Base-by-base conservation (phyloP, 805 yeast species). In the Nadsonia fulvescens region DNA sequence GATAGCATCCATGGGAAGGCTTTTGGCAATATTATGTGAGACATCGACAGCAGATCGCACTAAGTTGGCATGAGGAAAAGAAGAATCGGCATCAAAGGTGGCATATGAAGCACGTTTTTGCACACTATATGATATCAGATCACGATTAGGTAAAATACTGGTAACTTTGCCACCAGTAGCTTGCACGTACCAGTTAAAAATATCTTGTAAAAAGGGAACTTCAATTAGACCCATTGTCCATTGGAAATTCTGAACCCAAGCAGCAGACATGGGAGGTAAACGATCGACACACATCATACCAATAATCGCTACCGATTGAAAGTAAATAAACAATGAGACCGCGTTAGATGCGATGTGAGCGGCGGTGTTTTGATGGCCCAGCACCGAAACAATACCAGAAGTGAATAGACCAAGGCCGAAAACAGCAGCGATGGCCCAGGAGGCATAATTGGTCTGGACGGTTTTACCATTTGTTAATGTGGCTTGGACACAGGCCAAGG, bases 301-400 rank as follows among this genome's bases (percentile, higher is more conserved):
- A 11, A 86, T 74, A 32, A 86, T 70, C 12, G 95, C 94, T 39
- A 89, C 60, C 31, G 77, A 69, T 57, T 89, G 99, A 66, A 86
- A 89, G 52, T 89, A 89, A 29, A 82, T 70, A 52, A 89, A 89
- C 34, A 89, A 58, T 2, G 95, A 78, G 45, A 86, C 73, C 10
- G 93, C 74, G 54, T 89, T 89, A 11, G 94, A 76, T n/a, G 95
- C 93, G 44, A 89, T 82, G 47, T 89, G 96, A 3, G 94, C 83
- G 3, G 98, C 93, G 2, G 95, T 86, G 33, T 72, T 69, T 11
- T 89, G 71, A 47, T 83, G 89, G 7, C 96, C 95, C 37, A 75
- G 61, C 20, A 82, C 70, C 0, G 93, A 78, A 18, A 81, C 70
- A 30, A 81, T 63, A 13, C 93, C 93, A 2, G 95, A 77, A 4